A percentile compares a stretch with the other conserved stretches of the same genome.
Evolutionary conservation across 176 grass and related monocot genomes (phyloP).

Genomic region (Coix lacrymajobi): DNA sequence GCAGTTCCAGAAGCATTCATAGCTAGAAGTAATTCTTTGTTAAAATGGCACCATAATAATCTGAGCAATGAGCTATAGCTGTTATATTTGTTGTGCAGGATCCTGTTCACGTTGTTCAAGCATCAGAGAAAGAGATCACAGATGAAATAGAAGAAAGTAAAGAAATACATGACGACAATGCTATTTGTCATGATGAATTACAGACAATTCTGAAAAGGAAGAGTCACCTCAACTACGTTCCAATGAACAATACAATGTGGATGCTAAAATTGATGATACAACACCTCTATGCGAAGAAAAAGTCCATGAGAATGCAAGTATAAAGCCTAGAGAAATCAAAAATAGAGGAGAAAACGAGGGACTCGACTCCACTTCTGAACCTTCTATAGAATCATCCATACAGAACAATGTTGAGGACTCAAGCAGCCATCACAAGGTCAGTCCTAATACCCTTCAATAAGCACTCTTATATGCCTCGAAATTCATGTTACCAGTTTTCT

Average conservation of each 20-base stretch:
- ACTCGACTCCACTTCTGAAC: conserved; percentile 4
- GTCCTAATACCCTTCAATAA: conserved; percentile 5
- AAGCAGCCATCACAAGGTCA: conserved; percentile 28
- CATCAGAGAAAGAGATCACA: conserved; percentile 2
- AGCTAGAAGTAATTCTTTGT: not conserved
- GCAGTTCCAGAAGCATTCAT: conserved; percentile 1
- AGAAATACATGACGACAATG: conserved; percentile 18
- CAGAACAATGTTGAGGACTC: conserved; percentile 25
- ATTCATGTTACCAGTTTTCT: conserved; percentile 6
- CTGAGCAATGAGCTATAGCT: conserved; percentile 17
- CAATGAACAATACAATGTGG: not conserved
- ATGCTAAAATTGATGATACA: conserved; percentile 20
- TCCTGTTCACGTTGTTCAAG: conserved; percentile 13
- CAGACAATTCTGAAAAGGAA: conserved; percentile 8
- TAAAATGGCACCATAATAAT: conserved; percentile 14
- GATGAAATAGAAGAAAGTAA: conserved; percentile 11
- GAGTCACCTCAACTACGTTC: not conserved
- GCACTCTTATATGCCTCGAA: not conserved
- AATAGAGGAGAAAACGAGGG: conserved; percentile 20
- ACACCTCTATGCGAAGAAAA: not conserved
- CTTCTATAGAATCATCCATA: conserved; percentile 7
- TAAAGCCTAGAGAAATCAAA: conserved; percentile 23
- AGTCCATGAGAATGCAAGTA: not conserved
- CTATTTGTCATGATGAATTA: conserved; percentile 6
- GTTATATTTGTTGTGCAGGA: conserved; percentile 12